Conservation (phyloP, 163 green algal genomes). For the Chlamydomonas reinhardtii region DNA sequence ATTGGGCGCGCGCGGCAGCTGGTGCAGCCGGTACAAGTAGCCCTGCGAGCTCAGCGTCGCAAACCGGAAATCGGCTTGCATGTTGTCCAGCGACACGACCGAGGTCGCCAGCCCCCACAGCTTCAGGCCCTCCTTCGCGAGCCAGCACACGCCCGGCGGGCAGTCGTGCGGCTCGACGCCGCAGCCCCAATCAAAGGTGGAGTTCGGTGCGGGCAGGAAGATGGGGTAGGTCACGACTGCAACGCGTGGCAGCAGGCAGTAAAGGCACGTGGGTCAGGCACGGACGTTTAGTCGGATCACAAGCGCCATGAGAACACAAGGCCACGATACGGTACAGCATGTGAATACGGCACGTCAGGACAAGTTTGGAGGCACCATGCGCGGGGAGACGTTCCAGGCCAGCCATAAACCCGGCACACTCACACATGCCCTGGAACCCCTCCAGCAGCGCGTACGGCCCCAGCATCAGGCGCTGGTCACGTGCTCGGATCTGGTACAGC, state of each 20-base stretch:
- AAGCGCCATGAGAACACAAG: too few relatives aligned
- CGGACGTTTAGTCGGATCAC: too few relatives aligned
- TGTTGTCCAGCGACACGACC: constrained; percentile 7
- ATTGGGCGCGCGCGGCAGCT: constrained; percentile 1
- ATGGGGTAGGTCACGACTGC: constrained; percentile 41
- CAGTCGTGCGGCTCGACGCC: constrained; percentile 29
- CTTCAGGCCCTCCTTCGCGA: constrained; percentile 3
- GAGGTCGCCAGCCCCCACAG: constrained; percentile 42
- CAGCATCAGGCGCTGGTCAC: constrained; percentile 11
- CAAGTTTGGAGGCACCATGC: not conserved
- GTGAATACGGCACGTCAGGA: too few relatives aligned
- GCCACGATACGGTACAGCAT: too few relatives aligned
- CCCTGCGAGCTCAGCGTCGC: not conserved
- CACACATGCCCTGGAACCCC: constrained; percentile 46
- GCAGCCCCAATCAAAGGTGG: constrained; percentile 36
- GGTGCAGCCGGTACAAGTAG: constrained; percentile 22
- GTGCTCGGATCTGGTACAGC: constrained; percentile 3
- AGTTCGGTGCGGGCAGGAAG: constrained; percentile 31
- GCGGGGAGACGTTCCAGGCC: not conserved
- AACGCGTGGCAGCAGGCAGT: too few relatives aligned
- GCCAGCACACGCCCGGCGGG: constrained; percentile 21
- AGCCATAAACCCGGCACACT: not conserved
- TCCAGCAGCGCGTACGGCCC: constrained; percentile 42
- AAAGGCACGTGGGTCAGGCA: too few relatives aligned
- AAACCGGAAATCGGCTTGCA: constrained; percentile 21